Evolutionary conservation across 352 stramenopile species (phyloP), one percentile per base, ranked within the genome.

Genomic region (Phytophthora sp.): DNA sequence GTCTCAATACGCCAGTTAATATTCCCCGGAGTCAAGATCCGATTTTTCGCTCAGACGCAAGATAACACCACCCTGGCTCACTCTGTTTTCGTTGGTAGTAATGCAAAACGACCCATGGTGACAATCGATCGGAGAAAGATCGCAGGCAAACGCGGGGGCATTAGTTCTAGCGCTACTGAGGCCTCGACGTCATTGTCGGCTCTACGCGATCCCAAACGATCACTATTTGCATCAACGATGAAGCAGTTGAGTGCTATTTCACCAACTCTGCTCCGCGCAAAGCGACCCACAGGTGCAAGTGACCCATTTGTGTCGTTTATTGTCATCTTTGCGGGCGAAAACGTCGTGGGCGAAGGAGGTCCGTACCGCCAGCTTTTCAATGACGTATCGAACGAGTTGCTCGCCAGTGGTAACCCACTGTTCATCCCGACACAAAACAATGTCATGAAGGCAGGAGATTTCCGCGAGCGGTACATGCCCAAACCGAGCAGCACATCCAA

Each of bases 301-400:
- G 86, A 94, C 46, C 86, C 86, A 24, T 94, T 94, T 44, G 82
- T 94, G 15, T 79, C 86, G 21, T 94, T 94, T 66, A 89, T 90
- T 31, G 86, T 91, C 12, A 73, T 88, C 7, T 94, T 94, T 50
- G 63, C 76, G 8, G 84, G 86, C 15, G 86, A 94, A 70, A 89
- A 94, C 18, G 86, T 94, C 3, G 86, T 94, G 7, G 86, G 86
- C 3, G 86, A 94, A 58, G 84, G 86, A 49, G 86, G 86, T 0
- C 86, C 86, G 5, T 94, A 94, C 42, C 80, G 86, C 2, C 86
- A 94, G 57, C 63, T 94, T 9, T 94, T 94, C 47, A 90, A 90
- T 47, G 86, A 94, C 50, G 80, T 94, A 33, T 74, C 83, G 2
- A 80, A 77, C 21, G 86, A 94, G 57, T 57, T 91, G n/a, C 57